Base-by-base conservation (phyloP, 306 rosid species). In the Alnus glutinosa region DNA sequence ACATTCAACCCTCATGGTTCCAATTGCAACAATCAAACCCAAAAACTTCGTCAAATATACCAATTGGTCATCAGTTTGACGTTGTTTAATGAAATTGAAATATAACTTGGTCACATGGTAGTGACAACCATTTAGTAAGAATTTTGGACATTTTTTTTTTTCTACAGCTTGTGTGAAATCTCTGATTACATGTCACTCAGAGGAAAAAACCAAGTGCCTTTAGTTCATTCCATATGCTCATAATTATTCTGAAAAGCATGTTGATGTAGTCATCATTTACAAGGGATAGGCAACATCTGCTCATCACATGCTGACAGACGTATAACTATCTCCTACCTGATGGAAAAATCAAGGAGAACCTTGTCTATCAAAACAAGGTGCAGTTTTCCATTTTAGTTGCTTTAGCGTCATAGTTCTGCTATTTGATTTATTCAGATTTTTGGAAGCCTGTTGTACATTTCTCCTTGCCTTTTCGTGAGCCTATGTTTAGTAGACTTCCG, bases 381-480 rank as follows among this genome's bases (percentile, higher is more conserved):
- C 39, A 30, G 30, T 61, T 61, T 61, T 61, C n/a, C 68, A 12
- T 55, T 55, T 55, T 55, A 55, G 61, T 55, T 61, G 42, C 67
- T 30, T 10, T 61, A 30, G 68, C 16, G 7, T 61, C 42, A 10
- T 59, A 9, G 9, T 42, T 42, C 46, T 42, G 46, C 46, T 42
- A 42, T 42, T 42, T 42, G 46, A 42, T 32, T 61, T 61, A 1
- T 28, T 36, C 34, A 28, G 68, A 11, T 61, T 11, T 30, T 61
- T 11, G 15, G 15, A 61, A 10, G 46, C 68, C 16, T 2, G 42
- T 61, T 61, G 12, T 61, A 0, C 42, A 61, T 61, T 61, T 32
- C 68, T 61, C 16, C 16, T 61, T 30, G 6, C 30, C 42, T 61
- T 55, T 55, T 61, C 42, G 11, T 61, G 44, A 62, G 69, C 69